Conservation (phyloP, 1,284 basidiomycete genomes). For the Ganoderma sp. region DNA sequence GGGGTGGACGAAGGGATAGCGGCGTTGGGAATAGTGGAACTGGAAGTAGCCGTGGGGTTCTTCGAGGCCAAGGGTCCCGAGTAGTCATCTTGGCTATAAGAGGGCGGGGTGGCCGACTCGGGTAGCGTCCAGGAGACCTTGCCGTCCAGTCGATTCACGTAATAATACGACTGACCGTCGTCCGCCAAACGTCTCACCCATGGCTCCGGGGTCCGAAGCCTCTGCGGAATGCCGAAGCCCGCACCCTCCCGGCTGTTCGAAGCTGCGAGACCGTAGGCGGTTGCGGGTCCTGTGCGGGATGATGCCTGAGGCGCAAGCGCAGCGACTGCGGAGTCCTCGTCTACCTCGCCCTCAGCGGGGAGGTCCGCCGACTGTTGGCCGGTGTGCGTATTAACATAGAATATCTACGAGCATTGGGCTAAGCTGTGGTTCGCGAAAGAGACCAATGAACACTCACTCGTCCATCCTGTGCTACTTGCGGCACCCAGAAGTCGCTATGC, state of each 20-base stretch:
- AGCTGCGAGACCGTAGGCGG: constrained; percentile 52
- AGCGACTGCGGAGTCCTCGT: constrained; percentile 63
- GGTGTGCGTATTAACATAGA: constrained; percentile 92
- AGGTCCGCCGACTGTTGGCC: constrained; percentile 87
- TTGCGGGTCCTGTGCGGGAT: constrained; percentile 59
- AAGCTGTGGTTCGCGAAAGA: neutral
- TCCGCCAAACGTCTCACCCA: constrained; percentile 86
- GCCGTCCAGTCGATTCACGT: constrained; percentile 76
- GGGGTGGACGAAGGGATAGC: constrained; percentile 22
- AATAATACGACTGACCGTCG: constrained; percentile 85
- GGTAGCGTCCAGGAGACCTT: constrained; percentile 73
- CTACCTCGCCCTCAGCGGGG: constrained; percentile 72
- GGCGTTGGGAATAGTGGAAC: constrained; percentile 12
- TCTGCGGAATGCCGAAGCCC: constrained; percentile 66
- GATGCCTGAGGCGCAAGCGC: constrained; percentile 60
- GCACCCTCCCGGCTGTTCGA: constrained; percentile 41
- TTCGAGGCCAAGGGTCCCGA: constrained; percentile 15
- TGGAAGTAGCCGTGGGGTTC: neutral
- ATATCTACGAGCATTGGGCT: constrained; percentile 63
- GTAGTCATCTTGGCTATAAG: constrained; percentile 27
- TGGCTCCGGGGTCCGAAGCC: constrained; percentile 70
- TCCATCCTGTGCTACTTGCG: constrained; percentile 50
- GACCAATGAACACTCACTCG: constrained; percentile 56
- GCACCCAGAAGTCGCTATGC: constrained; percentile 38
- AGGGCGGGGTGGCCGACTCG: constrained; percentile 27